phyloP scores from a whole-genome alignment of 1,284 basidiomycete genomes.

The Malassezia obtusa region DNA sequence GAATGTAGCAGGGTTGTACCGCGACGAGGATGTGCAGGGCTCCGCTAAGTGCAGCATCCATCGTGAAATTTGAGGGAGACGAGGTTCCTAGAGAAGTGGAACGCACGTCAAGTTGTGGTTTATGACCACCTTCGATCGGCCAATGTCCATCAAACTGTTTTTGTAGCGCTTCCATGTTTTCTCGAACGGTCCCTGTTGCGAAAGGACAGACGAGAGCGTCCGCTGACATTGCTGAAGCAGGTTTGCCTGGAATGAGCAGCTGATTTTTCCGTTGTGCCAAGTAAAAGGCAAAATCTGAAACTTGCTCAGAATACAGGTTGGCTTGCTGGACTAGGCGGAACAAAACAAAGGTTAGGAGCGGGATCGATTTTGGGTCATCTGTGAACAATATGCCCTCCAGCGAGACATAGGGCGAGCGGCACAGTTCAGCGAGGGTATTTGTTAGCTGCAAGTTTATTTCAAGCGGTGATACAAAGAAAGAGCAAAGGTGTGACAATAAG shows the following conservation, averaged over 20 bases:
- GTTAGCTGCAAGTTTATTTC: background rate
- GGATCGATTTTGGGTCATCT: background rate
- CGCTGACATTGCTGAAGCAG: background rate
- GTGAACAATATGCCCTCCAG: background rate
- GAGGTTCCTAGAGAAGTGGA: too few species aligned
- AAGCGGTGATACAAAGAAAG: background rate
- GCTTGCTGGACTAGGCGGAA: background rate
- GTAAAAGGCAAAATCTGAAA: slow-evolving; percentile 10
- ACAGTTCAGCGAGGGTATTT: background rate
- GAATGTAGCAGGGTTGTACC: background rate
- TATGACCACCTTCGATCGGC: too few species aligned
- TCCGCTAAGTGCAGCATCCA: background rate
- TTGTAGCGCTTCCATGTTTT: too few species aligned
- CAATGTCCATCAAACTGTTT: background rate
- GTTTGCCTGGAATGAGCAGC: background rate
- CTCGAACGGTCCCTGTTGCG: too few species aligned
- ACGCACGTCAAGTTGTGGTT: too few species aligned
- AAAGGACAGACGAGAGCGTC: too few species aligned
- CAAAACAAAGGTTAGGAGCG: background rate
- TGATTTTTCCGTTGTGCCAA: slow-evolving; percentile 2
- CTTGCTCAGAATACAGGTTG: background rate
- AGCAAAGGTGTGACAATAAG: background rate
- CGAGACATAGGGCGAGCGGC: slow-evolving; percentile 2
- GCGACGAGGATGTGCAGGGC: background rate
- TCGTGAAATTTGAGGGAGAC: background rate